Percentiles rank a stretch among this genome's conserved stretches.
Evolutionary conservation across 495 filamentous ascomycete species (phyloP).

Genomic region (Aspergillus kassunensis): DNA sequence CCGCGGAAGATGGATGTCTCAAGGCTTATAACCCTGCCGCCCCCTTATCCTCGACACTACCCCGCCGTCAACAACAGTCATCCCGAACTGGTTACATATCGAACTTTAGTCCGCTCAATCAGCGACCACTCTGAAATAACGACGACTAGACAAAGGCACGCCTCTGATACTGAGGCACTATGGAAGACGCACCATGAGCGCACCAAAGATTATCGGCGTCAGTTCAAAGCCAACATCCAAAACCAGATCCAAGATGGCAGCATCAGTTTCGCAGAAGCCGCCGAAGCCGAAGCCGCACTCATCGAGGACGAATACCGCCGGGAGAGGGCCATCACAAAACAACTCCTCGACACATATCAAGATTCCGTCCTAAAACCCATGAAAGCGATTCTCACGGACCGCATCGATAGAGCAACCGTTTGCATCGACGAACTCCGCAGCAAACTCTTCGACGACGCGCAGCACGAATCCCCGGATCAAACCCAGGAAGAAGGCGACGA

Average conservation of each 20-base stretch:
- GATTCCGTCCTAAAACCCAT: slow-evolving; percentile 70
- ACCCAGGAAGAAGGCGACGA: slow-evolving; percentile 94
- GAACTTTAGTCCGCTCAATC: slow-evolving; percentile 68
- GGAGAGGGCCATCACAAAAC: slow-evolving; percentile 59
- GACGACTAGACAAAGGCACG: slow-evolving; percentile 58
- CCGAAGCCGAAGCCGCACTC: slow-evolving; percentile 67
- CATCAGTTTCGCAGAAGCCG: slow-evolving; percentile 77
- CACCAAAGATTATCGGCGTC: slow-evolving; percentile 42
- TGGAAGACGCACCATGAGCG: slow-evolving; percentile 36
- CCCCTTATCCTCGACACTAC: slow-evolving; percentile 87
- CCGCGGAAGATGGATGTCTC: slow-evolving; percentile 74
- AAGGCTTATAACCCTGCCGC: slow-evolving; percentile 85
- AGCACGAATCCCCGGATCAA: slow-evolving; percentile 67
- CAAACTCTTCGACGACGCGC: slow-evolving; percentile 69
- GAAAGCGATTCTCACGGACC: slow-evolving; percentile 63
- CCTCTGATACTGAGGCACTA: slow-evolving; percentile 34
- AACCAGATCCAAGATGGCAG: slow-evolving; percentile 67
- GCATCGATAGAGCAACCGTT: slow-evolving; percentile 58
- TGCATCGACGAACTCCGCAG: slow-evolving; percentile 68
- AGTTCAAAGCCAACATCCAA: slow-evolving; percentile 63
- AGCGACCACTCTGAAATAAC: slow-evolving; percentile 72
- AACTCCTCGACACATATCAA: slow-evolving; percentile 75
- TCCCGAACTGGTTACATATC: slow-evolving; percentile 75
- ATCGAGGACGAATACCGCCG: slow-evolving; percentile 57
- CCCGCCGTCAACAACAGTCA: slow-evolving; percentile 96